Conservation (phyloP, 1,284 basidiomycete genomes). For the Trichosporon asahii region DNA sequence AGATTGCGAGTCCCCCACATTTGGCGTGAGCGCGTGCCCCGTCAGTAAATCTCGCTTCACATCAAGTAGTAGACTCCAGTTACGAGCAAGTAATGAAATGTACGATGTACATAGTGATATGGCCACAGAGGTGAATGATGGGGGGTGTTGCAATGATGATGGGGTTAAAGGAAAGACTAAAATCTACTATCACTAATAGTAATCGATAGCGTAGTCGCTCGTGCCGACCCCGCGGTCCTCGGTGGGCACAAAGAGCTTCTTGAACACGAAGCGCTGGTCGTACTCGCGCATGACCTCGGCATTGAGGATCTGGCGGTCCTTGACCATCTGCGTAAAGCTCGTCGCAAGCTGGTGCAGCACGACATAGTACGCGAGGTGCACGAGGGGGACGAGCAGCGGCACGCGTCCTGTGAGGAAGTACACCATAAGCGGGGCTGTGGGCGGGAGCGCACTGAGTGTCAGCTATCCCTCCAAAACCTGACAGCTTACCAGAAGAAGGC, state of each 20-base stretch:
- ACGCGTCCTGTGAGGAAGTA: slow-evolving; percentile 38
- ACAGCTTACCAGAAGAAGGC: slow-evolving; percentile 49
- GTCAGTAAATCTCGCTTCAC: background rate
- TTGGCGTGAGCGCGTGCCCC: background rate
- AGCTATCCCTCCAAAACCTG: background rate
- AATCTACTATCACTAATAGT: background rate
- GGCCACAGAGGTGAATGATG: background rate
- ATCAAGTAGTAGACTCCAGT: slow-evolving; percentile 10
- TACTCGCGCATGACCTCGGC: slow-evolving; percentile 53
- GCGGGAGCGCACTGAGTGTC: slow-evolving; percentile 38
- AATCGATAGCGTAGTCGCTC: slow-evolving; percentile 29
- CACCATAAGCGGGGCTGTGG: slow-evolving; percentile 39
- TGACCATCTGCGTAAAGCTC: slow-evolving; percentile 44
- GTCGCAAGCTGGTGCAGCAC: slow-evolving; percentile 40
- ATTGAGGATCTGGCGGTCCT: slow-evolving; percentile 46
- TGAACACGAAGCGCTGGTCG: slow-evolving; percentile 50
- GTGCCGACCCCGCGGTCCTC: slow-evolving; percentile 47
- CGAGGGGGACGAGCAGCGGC: slow-evolving; percentile 40
- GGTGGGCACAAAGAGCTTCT: slow-evolving; percentile 40
- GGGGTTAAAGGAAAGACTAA: background rate
- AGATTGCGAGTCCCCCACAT: background rate
- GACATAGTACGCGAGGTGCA: slow-evolving; percentile 35
- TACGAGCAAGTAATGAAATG: slow-evolving; percentile 11
- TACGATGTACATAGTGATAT: slow-evolving; percentile 12
- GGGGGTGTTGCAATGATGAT: background rate